Evolutionary conservation across 352 stramenopile genomes (phyloP).

Genomic region (Peronospora farinosa): DNA sequence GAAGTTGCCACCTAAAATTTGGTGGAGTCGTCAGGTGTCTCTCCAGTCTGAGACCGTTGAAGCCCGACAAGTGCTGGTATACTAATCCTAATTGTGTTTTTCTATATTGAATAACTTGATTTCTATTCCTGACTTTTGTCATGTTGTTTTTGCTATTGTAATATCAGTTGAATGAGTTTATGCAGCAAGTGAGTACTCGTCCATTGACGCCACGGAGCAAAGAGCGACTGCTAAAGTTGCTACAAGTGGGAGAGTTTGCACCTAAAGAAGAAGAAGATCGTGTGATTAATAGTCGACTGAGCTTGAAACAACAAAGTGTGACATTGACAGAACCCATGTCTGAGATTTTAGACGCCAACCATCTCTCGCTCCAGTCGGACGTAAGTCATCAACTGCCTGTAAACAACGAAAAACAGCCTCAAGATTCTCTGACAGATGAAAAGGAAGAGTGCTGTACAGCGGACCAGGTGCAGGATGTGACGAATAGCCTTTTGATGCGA

Average conservation of each 20-base stretch:
- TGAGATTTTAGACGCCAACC: conserved; percentile 16
- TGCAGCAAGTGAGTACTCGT: conserved; percentile 42
- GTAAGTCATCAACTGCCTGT: conserved; percentile 2
- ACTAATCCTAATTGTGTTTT: not conserved
- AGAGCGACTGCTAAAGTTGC: conserved; percentile 45
- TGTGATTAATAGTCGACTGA: conserved; percentile 21
- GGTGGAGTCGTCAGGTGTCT: conserved; percentile 51
- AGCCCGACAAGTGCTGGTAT: conserved; percentile 57
- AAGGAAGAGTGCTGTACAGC: conserved; percentile 6
- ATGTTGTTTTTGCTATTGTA: not conserved
- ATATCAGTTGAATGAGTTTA: conserved; percentile 57
- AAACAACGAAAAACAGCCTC: conserved; percentile 9
- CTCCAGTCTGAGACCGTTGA: conserved; percentile 55
- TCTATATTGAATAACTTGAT: not conserved
- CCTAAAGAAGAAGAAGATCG: conserved; percentile 22
- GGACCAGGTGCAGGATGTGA: not conserved
- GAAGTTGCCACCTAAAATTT: conserved; percentile 46
- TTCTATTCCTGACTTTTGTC: conserved; percentile 2
- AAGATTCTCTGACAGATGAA: conserved; percentile 19
- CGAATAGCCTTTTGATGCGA: not conserved
- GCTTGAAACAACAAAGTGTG: conserved; percentile 20
- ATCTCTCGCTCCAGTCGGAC: conserved; percentile 11
- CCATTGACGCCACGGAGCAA: conserved; percentile 40
- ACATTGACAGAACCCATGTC: conserved; percentile 17
- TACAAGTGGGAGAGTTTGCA: conserved; percentile 54